Percentiles rank a stretch among this genome's conserved stretches.
Conservation (phyloP, 768 basidiomycete genomes). For the Pleurotus sapidus region DNA sequence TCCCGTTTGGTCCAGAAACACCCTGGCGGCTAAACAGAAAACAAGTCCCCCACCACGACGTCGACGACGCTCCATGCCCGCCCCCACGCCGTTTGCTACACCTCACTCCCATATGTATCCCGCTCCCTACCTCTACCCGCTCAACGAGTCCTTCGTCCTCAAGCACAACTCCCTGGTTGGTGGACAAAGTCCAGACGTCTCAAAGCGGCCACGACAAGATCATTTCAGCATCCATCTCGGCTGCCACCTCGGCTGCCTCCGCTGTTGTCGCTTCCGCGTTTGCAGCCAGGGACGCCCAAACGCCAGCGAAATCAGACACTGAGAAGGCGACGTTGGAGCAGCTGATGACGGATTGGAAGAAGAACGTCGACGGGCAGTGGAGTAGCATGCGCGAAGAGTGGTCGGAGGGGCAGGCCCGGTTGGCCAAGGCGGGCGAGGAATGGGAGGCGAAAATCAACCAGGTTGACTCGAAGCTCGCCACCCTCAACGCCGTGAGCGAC, state of each 20-base stretch:
- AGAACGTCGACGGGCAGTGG: too few relatives aligned
- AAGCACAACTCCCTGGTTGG: slow-evolving; percentile 90
- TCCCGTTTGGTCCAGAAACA: too few relatives aligned
- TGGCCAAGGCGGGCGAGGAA: slow-evolving; percentile 72
- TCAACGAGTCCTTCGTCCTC: slow-evolving; percentile 92
- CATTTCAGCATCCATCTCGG: slow-evolving; percentile 1
- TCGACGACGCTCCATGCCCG: slow-evolving; percentile 18
- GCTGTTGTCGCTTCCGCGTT: slow-evolving; percentile 18
- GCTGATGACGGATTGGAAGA: too few relatives aligned
- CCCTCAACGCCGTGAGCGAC: too few relatives aligned
- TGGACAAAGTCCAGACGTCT: slow-evolving; percentile 44
- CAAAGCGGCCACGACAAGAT: slow-evolving; percentile 24
- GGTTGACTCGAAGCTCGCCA: too few relatives aligned
- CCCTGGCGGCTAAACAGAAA: too few relatives aligned
- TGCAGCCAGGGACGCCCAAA: too few relatives aligned
- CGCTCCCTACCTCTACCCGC: slow-evolving; percentile 77
- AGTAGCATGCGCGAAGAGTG: slow-evolving; percentile 72
- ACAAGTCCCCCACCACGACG: too few relatives aligned
- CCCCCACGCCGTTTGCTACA: slow-evolving; percentile 17
- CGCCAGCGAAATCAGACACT: too few relatives aligned
- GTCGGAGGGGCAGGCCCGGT: slow-evolving; percentile 74
- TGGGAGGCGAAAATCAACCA: slow-evolving; percentile 50
- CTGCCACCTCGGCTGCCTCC: slow-evolving; percentile 2
- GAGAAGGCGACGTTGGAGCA: too few relatives aligned
- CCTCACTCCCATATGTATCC: slow-evolving; percentile 23